phyloP scores from a whole-genome alignment of 768 basidiomycete species.

The Phaeotremella fagi region DNA sequence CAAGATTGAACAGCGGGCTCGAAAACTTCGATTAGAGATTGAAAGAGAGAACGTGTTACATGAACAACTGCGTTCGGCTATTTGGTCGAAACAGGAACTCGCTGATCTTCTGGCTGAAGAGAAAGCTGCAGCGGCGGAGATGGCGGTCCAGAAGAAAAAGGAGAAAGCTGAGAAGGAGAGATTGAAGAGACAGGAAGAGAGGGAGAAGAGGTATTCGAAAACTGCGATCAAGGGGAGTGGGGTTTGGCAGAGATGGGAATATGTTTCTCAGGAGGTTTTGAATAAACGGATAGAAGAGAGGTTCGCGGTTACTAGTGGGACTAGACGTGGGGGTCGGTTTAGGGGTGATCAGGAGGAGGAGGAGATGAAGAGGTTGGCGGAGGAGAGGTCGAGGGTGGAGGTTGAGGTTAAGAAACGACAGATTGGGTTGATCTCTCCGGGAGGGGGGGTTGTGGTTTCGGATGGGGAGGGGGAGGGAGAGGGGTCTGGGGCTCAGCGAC shows the following conservation, averaged over 20 bases:
- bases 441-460: too few relatives aligned
- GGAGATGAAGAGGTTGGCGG: conserved; percentile 22
- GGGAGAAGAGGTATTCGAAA: conserved; percentile 15
- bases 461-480: too few relatives aligned
- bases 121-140: conserved; percentile 4
- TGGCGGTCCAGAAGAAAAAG: conserved; percentile 10
- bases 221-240: conserved; percentile 37
- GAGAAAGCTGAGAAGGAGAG: conserved; percentile 15
- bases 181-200: conserved; percentile 15
- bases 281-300: conserved; percentile 17
- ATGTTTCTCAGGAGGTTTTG: conserved; percentile 26
- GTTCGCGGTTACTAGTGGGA: conserved; percentile 19
- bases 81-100: conserved; percentile 28
- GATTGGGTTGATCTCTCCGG: neutral
- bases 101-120: too few relatives aligned
- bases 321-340: conserved; percentile 29
- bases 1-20: conserved; percentile 4
- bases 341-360: conserved; percentile 32
- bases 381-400: conserved; percentile 1
- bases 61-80: conserved; percentile 23
- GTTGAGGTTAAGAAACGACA: neutral
- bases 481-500: too few relatives aligned
- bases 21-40: conserved; percentile 12
- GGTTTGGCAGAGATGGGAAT: conserved; percentile 35
- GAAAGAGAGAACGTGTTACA: conserved; percentile 25